Conservation (phyloP, 345 rosid genomes). For the Linum usitatissimum region DNA sequence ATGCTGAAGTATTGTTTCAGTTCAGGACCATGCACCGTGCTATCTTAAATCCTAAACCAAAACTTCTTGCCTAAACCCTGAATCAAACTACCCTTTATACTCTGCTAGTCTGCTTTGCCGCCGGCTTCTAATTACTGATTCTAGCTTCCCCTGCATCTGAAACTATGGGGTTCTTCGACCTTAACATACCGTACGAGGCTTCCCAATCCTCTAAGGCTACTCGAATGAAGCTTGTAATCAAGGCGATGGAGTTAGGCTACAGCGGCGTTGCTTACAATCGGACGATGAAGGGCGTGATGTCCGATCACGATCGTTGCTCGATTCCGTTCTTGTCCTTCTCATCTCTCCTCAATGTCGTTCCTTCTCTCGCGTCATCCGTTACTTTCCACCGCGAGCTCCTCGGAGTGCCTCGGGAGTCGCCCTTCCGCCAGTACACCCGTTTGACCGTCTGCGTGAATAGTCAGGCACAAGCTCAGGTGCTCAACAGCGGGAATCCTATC, state of each 20-base stretch:
- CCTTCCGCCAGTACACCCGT: conserved; percentile 89
- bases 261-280: conserved; percentile 53
- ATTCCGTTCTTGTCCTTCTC: conserved; percentile 52
- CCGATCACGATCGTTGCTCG: conserved; percentile 50
- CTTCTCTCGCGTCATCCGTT: conserved; percentile 52
- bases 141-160: conserved; percentile 1
- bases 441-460: conserved; percentile 54
- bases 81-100: background rate
- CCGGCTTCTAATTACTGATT: background rate
- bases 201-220: conserved; percentile 24
- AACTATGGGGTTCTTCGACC: conserved; percentile 72
- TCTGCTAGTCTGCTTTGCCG: background rate
- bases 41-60: background rate
- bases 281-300: conserved; percentile 42
- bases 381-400: conserved; percentile 69
- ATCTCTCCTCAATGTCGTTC: conserved; percentile 47
- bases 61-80: too few relatives aligned
- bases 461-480: conserved; percentile 40
- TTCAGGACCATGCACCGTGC: too few relatives aligned
- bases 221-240: conserved; percentile 42
- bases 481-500: conserved; percentile 60
- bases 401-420: conserved; percentile 41
- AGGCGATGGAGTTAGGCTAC: conserved; percentile 79
- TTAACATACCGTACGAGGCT: conserved; percentile 47
- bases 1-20: too few relatives aligned